A percentile compares a stretch with the other conserved stretches of the same genome.
Conservation (phyloP, 1,284 basidiomycete genomes). For the Xerocomus nothofagi region DNA sequence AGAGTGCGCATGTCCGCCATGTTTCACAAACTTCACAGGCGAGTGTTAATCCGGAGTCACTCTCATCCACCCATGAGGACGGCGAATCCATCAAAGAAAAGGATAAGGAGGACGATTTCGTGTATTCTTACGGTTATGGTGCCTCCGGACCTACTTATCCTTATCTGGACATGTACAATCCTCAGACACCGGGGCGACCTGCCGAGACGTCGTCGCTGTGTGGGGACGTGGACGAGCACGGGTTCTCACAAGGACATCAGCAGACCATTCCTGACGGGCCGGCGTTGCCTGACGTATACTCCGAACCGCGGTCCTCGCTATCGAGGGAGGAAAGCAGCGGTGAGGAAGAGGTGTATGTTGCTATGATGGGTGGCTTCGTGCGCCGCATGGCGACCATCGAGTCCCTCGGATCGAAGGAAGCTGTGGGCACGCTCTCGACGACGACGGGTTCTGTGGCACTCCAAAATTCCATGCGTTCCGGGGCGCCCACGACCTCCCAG, state of each 20-base stretch:
- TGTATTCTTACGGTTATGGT: conserved; percentile 32
- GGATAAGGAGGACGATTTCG: conserved; percentile 6
- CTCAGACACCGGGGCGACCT: conserved; percentile 8
- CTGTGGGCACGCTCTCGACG: conserved; percentile 17
- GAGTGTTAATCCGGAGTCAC: conserved; percentile 3
- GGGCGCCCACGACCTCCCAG: conserved; percentile 20
- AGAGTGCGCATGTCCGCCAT: conserved; percentile 9
- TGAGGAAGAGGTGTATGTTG: conserved; percentile 51
- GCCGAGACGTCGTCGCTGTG: conserved; percentile 3
- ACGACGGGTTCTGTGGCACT: conserved; percentile 22
- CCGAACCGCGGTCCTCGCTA: conserved; percentile 18
- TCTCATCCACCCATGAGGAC: conserved; percentile 5
- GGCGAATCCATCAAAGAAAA: conserved; percentile 19
- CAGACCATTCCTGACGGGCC: conserved; percentile 7
- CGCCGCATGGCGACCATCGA: conserved; percentile 79
- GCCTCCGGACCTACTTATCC: conserved; percentile 29
- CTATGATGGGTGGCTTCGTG: conserved; percentile 59
- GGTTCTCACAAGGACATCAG: conserved; percentile 6
- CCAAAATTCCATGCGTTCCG: conserved; percentile 20
- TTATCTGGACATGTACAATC: conserved; percentile 35
- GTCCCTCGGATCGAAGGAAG: conserved; percentile 62
- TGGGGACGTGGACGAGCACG: conserved; percentile 9
- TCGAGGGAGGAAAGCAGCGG: conserved; percentile 22
- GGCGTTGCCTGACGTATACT: conserved; percentile 11
- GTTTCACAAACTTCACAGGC: conserved; percentile 14